phyloP scores from a whole-genome alignment of 2,329 filamentous ascomycete species.

The Fusarium keratoplasticum region DNA sequence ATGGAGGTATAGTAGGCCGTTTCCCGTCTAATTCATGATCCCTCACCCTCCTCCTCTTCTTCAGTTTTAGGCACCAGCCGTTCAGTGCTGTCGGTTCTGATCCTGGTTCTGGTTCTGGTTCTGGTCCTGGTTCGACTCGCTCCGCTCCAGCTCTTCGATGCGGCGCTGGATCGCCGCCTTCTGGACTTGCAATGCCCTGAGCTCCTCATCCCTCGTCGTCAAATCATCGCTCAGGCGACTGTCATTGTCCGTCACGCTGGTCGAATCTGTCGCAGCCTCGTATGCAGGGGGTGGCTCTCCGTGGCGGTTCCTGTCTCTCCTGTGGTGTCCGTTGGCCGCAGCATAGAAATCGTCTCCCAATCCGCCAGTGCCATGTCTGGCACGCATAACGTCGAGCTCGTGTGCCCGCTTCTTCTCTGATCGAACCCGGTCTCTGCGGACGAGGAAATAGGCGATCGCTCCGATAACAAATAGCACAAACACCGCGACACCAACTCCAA shows the following conservation, averaged over 20 bases:
- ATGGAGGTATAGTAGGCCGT: conserved; percentile 37
- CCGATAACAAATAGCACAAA: conserved; percentile 47
- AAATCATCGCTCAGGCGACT: conserved; percentile 36
- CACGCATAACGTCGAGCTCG: conserved; percentile 41
- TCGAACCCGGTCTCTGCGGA: conserved; percentile 39
- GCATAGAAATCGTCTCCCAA: conserved; percentile 29
- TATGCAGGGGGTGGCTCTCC: conserved; percentile 49
- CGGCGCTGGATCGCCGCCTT: conserved; percentile 51
- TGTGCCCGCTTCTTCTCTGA: conserved; percentile 35
- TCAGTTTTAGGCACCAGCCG: conserved; percentile 7
- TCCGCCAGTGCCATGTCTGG: conserved; percentile 20
- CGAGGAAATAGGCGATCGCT: conserved; percentile 39
- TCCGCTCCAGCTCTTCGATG: conserved; percentile 49
- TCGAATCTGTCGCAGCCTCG: conserved; percentile 41
- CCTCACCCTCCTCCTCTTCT: conserved; percentile 10
- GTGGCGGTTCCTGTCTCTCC: conserved; percentile 20
- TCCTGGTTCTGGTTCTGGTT: conserved; percentile 16
- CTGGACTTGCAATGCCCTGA: conserved; percentile 48
- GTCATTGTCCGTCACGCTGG: conserved; percentile 38
- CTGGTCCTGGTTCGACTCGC: conserved; percentile 32
- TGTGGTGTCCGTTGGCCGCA: conserved; percentile 28
- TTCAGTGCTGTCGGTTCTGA: conserved; percentile 13
- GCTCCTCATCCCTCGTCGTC: conserved; percentile 46
- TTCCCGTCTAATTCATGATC: conserved; percentile 37
- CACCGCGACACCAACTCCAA: conserved; percentile 48